Conservation (phyloP, 2,329 filamentous ascomycete genomes). For the Calycina herbarum region DNA sequence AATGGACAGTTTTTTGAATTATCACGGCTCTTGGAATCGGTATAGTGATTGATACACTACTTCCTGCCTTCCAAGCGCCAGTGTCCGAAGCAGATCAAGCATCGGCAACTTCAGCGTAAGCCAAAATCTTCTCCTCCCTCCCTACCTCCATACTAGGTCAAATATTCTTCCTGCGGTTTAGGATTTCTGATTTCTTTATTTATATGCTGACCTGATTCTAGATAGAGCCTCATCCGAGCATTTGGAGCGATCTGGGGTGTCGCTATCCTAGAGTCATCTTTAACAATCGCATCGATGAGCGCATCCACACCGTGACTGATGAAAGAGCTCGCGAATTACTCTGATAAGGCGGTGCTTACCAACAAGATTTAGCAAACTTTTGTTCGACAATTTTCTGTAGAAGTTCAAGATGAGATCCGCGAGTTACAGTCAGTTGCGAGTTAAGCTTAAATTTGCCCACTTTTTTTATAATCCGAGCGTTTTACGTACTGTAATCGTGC, state of each 20-base stretch:
- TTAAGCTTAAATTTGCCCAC: too few species aligned
- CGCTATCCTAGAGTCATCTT: conserved; percentile 36
- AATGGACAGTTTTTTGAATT: background rate
- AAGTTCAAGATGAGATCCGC: background rate
- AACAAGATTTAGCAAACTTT: background rate
- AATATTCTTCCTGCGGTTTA: too few species aligned
- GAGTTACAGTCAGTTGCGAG: background rate
- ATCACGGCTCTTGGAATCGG: background rate
- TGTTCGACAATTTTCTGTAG: background rate
- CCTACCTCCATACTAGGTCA: too few species aligned
- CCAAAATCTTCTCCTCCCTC: too few species aligned
- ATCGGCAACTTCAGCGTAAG: background rate
- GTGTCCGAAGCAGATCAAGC: background rate
- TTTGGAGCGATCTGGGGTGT: conserved; percentile 49
- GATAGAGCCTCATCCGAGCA: conserved; percentile 43
- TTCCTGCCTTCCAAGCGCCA: conserved; percentile 44
- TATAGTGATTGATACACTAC: conserved; percentile 34
- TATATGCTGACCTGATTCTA: background rate
- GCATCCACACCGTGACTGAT: background rate
- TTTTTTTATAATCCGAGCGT: too few species aligned
- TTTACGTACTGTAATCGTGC: too few species aligned
- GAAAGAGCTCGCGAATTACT: background rate
- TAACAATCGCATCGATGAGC: conserved; percentile 9
- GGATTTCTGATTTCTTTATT: too few species aligned
- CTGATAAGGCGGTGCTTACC: conserved; percentile 14